Base-by-base conservation (phyloP, 31 red algal genomes). In the Odonthalia washingtoniensis region DNA sequence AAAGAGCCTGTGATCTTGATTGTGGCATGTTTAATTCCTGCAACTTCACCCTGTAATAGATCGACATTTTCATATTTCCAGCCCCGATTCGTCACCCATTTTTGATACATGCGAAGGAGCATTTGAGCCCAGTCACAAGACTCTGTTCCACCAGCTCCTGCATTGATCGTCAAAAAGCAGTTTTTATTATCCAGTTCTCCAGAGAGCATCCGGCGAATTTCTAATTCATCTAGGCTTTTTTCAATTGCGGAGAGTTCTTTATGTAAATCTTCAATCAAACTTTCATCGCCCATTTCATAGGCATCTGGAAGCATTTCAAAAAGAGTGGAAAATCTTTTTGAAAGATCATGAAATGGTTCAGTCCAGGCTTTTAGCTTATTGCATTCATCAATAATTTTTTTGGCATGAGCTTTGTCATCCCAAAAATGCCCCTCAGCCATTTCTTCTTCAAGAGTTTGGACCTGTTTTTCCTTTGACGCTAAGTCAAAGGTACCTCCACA, bases 71-170 rank as follows among this genome's bases (percentile, higher is more conserved):
- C 64, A 52, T 33, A 70, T 70, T 70, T 74, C 52, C 43, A 94
- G 21, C 84, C 88, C 39, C 72, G 45, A n/a, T 65, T 44, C 65
- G 90, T 86, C 32, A 53, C 70, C 78, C 78, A 96, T 38, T 86
- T 66, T 35, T 67, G 66, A 77, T 86, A 91, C 92, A 95, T 95
- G 36, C 94, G 90, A 28, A 96, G 36, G 14, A 96, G 70, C 77
- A 96, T 95, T 34, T 93, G 76, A 39, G 94, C 91, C 94, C 94
- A 96, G 83, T 96, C 94, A 26, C 91, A 86, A 12, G 92, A 86
- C 63, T 96, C 94, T 16, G 94, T 96, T 16, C 94, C 94, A 27
- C 94, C 94, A 38, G 92, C 87, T 43, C 94, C 94, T 38, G 94
- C 92, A 41, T 91, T 30, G 24, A 94, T 89, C 17, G 45, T 33